Evolutionary conservation across 495 filamentous ascomycete species (phyloP), one percentile per base, ranked within the genome.

Genomic region (Tuber melanosporum): DNA sequence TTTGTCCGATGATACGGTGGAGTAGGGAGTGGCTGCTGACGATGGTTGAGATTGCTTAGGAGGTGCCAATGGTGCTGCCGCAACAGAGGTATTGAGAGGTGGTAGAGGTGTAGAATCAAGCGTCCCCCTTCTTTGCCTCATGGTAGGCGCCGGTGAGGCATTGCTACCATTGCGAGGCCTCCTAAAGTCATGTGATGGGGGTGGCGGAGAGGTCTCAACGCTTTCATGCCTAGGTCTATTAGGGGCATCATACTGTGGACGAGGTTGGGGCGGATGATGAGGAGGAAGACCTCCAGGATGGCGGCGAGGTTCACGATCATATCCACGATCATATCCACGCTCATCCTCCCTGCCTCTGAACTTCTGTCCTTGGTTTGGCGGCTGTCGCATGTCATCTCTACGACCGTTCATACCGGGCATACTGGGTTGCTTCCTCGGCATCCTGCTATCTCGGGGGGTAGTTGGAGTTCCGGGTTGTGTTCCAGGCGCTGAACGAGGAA

Each of bases 401-500:
- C 71, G 74, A 20, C 80, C 80, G 36, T 73, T 79, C 80, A 82
- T 79, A 52, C 80, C 75, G 20, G 77, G 77, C 73, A 80, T 79
- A 47, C 77, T 80, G 17, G 77, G 74, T 46, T 77, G 80, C 26
- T 79, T 82, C 41, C 74, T 77, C 52, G 77, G 73, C 45, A 74
- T 73, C 74, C 77, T 76, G 26, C 45, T 72, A 42, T 76, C 75
- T n/a, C 46, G 69, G 19, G 76, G 78, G 32, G 79, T 73, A 44
- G 72, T 74, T 32, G 81, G 81, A 22, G 80, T 82, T 10, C 57
- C 78, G 22, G 81, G 81, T 43, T 80, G 73, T n/a, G 81, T 83
- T 44, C 78, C 75, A 70, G 78, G 78, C 49, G 79, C 79, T 26
- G 78, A 81, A 41, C 43, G 73, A 10, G 81, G 70, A 26, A 44